Evolutionary conservation across 2,329 filamentous ascomycete species (phyloP), one percentile per base, ranked within the genome.

Genomic region (Talaromyces funiculosus): DNA sequence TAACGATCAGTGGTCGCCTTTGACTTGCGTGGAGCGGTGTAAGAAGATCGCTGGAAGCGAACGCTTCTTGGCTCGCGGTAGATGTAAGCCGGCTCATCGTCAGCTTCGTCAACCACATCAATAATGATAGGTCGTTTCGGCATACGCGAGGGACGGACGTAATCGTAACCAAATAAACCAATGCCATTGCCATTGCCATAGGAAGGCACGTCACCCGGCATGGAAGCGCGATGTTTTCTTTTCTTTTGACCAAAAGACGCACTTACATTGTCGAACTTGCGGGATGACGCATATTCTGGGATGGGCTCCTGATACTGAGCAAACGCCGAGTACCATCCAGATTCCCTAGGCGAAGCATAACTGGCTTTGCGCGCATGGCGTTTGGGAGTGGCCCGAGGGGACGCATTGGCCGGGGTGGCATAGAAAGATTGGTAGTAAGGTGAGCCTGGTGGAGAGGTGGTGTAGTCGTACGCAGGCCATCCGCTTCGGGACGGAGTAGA

Each of bases 221-320:
- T 79, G 69, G 81, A 80, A 70, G 76, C 76, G 67, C 71, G 76
- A 71, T 74, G 71, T 71, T 65, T 67, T 61, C 63, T 63, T 64
- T 67, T 63, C 53, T 70, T 69, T 65, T 69, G 74, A 72, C 74
- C 74, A 71, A 71, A 74, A 76, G 78, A 81, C 80, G 80, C 81
- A 87, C 85, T 87, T 86, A 87, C 85, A 86, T 84, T 82, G 76
- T 86, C 83, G 74, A 82, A 80, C 72, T 78, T 78, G 71, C 73
- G 76, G 76, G 82, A 78, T 76, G 77, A 76, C 77, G 79, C 73
- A 79, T 82, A 74, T 73, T 80, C 73, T 69, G 75, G 75, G 67
- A 73, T 73, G 56, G 72, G 63, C 53, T 81, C 77, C 67, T 81
- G 78, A 68, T 78, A 80, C 61, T 73, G 71, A 56, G 75, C 75